phyloP scores from a whole-genome alignment of 2,329 filamentous ascomycete genomes.

The Paecilomyces variotii region DNA sequence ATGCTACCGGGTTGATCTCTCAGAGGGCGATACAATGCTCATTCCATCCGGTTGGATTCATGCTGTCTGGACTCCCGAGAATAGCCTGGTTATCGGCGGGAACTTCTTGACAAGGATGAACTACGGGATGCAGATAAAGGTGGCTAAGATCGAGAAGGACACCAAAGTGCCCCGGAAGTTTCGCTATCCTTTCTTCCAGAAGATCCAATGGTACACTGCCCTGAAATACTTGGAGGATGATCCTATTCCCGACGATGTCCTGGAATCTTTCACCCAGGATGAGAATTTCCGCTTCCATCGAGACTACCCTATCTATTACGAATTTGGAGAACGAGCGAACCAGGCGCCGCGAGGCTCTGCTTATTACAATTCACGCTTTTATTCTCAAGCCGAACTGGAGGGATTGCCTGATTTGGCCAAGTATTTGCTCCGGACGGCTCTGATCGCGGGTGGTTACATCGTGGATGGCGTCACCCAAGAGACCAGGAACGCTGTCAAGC shows the following conservation, averaged over 20 bases:
- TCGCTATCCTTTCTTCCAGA: slow-evolving; percentile 61
- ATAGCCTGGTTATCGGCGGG: slow-evolving; percentile 63
- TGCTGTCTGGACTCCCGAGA: slow-evolving; percentile 62
- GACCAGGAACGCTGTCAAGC: slow-evolving; percentile 51
- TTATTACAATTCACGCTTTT: slow-evolving; percentile 53
- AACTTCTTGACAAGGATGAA: slow-evolving; percentile 61
- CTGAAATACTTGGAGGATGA: slow-evolving; percentile 57
- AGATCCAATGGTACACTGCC: slow-evolving; percentile 61
- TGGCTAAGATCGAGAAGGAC: slow-evolving; percentile 58
- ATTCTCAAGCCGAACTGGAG: slow-evolving; percentile 55
- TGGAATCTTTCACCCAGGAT: slow-evolving; percentile 48
- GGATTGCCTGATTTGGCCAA: slow-evolving; percentile 52
- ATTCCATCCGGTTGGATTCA: slow-evolving; percentile 67
- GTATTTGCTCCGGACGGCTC: slow-evolving; percentile 56
- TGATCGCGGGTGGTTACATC: slow-evolving; percentile 50
- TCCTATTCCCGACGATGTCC: slow-evolving; percentile 51
- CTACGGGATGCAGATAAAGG: slow-evolving; percentile 58
- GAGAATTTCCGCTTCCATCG: slow-evolving; percentile 46
- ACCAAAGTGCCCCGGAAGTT: slow-evolving; percentile 60
- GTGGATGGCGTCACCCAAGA: slow-evolving; percentile 54
- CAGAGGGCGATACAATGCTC: slow-evolving; percentile 60
- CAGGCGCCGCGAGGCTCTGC: slow-evolving; percentile 44
- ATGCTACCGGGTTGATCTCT: slow-evolving; percentile 58
- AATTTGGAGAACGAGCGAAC: slow-evolving; percentile 48
- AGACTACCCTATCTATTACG: slow-evolving; percentile 49